Evolutionary conservation across 495 filamentous ascomycete species (phyloP).

Genomic region (Aspergillus funiculosus): DNA sequence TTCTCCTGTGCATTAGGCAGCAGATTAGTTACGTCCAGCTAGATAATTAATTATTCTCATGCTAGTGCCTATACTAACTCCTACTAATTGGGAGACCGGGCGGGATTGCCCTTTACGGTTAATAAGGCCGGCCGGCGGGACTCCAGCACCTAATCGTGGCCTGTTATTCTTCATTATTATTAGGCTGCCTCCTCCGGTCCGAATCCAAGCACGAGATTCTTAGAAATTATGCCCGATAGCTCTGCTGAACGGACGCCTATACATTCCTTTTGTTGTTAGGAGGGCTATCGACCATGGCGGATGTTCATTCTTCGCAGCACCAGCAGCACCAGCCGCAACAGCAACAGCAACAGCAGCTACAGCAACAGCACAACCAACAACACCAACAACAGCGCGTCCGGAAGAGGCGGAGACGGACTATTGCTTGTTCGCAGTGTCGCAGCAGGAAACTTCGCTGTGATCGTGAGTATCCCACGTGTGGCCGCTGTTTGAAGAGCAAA

Average conservation of each 20-base stretch:
- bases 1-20: too few species aligned
- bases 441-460: slow-evolving; percentile 67
- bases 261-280: neutral
- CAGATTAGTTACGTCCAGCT: too few species aligned
- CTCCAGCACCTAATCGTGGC: slow-evolving; percentile 9
- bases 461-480: slow-evolving; percentile 56
- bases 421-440: slow-evolving; percentile 51
- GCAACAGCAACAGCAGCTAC: too few species aligned
- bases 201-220: too few species aligned
- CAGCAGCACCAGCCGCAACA: too few species aligned
- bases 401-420: slow-evolving; percentile 39
- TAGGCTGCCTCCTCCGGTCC: too few species aligned
- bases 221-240: neutral
- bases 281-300: slow-evolving; percentile 5
- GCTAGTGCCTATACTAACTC: too few species aligned
- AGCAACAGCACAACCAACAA: too few species aligned
- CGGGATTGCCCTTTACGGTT: slow-evolving; percentile 7
- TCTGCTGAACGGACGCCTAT: neutral
- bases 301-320: neutral
- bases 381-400: slow-evolving; percentile 27
- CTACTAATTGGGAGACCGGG: neutral
- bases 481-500: slow-evolving; percentile 54
- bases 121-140: neutral
- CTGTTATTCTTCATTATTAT: too few species aligned
- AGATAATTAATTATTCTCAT: too few species aligned